Evolutionary conservation across 176 grass and related monocot genomes (phyloP).

Genomic region (Lolium perenne): DNA sequence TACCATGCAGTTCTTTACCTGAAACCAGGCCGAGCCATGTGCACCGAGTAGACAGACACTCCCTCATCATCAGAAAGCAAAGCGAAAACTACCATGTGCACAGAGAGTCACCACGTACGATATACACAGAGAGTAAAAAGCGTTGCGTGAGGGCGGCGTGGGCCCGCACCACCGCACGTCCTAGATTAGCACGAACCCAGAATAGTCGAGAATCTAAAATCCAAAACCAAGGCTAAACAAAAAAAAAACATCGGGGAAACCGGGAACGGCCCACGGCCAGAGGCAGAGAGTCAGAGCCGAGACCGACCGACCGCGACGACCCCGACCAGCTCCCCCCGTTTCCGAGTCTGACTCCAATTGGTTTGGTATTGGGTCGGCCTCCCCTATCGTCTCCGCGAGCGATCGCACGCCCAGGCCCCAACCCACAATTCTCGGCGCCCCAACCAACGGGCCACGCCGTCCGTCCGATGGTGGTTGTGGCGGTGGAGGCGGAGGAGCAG

Average conservation of each 20-base stretch:
- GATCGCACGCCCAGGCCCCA: constrained; percentile 17
- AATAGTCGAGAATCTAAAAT: constrained; percentile 37
- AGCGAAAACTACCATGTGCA: not conserved
- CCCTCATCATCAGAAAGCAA: not conserved
- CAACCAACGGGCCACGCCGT: not conserved
- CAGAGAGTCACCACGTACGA: not conserved
- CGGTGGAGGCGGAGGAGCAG: constrained; percentile 35
- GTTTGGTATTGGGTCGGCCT: constrained; percentile 19
- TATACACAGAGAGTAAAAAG: too few species aligned
- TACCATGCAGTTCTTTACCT: too few species aligned
- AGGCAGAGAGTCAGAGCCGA: not conserved
- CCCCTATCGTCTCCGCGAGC: constrained; percentile 44
- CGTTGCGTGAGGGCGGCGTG: not conserved
- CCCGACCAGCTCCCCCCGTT: constrained; percentile 29
- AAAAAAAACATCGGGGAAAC: constrained; percentile 7
- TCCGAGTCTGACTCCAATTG: constrained; percentile 17
- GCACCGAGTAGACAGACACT: not conserved
- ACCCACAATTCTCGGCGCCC: not conserved
- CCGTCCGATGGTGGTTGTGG: constrained; percentile 47
- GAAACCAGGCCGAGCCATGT: too few species aligned
- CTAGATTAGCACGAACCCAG: constrained; percentile 37
- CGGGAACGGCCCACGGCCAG: constrained; percentile 15
- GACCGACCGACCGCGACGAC: constrained; percentile 27
- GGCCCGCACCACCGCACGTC: constrained; percentile 41
- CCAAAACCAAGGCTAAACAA: constrained; percentile 15